Evolutionary conservation across 257 asterid genomes (phyloP), one percentile per base, ranked within the genome.

Genomic region (Gardenia jasminoides): DNA sequence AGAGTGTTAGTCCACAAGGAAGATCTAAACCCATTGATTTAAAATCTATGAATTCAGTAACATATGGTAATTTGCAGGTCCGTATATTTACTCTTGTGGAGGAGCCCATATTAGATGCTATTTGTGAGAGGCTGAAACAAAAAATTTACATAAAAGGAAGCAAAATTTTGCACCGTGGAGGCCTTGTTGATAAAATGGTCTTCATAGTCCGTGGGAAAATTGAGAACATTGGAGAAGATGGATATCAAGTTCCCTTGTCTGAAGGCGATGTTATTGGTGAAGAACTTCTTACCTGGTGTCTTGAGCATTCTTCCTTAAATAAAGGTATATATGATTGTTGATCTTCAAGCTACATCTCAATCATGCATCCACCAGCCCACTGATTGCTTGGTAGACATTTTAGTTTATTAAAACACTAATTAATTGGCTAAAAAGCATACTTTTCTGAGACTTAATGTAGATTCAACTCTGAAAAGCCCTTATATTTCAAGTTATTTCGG

Each of bases 241-340:
- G 82, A 62, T 87, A 28, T 70, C 77, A 74, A n/a, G 86, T 85
- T 78, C 79, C 91, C 54, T 87, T 95, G 85, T 81, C 87, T 6
- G 96, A 92, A 89, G 97, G 97, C 31, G 93, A 88, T 75, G 94
- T 88, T 80, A 92, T 94, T 79, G 98, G 99, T 24, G 99, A 96
- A 89, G 99, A 96, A 84, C 99, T 96, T 74, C 96, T 93, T 74
- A 91, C 96, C 1, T 93, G 97, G 98, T 93, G 89, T 91, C 96
- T 96, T 19, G 99, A 96, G 83, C 94, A 95, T 83, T 92, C 99
- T 86, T 90, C 97, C 33, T 80, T 92, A 74, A 85, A 84, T 82
- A 89, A 80, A 91, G 99, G 99, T 93, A 79, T 46, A 36, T 3
- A 31, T 70, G 15, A 64, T 41, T 24, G 13, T 77, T 72, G 10